phyloP scores from a whole-genome alignment of 208 protist species.

The Leishmania guyanensis region DNA sequence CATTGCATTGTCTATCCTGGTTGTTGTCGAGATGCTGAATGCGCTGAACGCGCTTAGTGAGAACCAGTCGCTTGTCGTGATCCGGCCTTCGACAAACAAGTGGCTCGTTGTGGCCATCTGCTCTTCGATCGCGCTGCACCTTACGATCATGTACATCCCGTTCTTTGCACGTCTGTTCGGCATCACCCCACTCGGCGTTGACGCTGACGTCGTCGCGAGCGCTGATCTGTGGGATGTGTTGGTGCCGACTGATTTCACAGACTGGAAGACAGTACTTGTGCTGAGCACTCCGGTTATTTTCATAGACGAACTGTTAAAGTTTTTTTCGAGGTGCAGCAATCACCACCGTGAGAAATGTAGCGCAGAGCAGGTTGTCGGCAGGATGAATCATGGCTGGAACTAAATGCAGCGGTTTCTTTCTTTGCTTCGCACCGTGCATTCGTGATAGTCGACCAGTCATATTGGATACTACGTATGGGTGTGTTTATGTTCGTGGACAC shows the following conservation, averaged over 20 bases:
- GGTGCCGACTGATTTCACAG: slow-evolving; percentile 66
- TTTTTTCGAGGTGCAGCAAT: slow-evolving; percentile 43
- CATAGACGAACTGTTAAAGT: slow-evolving; percentile 95
- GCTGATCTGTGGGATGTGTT: slow-evolving; percentile 74
- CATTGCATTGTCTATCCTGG: slow-evolving; percentile 93
- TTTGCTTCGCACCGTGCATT: neutral
- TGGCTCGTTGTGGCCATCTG: slow-evolving; percentile 85
- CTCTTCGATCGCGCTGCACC: slow-evolving; percentile 85
- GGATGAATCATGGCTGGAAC: neutral
- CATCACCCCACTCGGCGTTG: slow-evolving; percentile 81
- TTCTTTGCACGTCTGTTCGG: slow-evolving; percentile 87
- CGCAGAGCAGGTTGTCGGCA: neutral
- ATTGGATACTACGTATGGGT: neutral
- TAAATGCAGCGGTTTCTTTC: neutral
- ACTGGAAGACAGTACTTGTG: slow-evolving; percentile 91
- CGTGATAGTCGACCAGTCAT: neutral
- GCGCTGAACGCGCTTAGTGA: slow-evolving; percentile 95
- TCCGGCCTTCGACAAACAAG: slow-evolving; percentile 72
- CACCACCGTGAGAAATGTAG: neutral
- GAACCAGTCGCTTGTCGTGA: slow-evolving; percentile 84
- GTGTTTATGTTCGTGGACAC: neutral
- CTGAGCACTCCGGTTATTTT: slow-evolving; percentile 93
- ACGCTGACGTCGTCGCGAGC: slow-evolving; percentile 39
- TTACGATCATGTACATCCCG: slow-evolving; percentile 93
- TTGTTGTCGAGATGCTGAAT: slow-evolving; percentile 96